Base-by-base conservation (phyloP, 805 yeast genomes). In the Barnettozyma salicaria region DNA sequence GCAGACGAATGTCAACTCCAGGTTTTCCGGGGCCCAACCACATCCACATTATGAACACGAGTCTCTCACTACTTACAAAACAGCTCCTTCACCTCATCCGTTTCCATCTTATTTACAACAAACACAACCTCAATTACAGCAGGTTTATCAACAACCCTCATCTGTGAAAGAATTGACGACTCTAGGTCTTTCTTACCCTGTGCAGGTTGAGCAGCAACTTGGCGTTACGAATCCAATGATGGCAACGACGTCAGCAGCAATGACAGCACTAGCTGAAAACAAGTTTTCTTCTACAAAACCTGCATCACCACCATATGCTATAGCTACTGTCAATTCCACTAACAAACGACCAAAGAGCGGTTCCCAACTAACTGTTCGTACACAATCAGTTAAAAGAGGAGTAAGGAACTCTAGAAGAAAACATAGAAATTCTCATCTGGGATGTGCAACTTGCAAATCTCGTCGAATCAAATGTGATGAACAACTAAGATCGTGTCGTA, bases 401-500 rank as follows among this genome's bases (percentile, higher is more conserved):
- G 39, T 42, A 34, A 41, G 56, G 31, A 53, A 45, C 25, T 53
- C 56, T 16, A 62, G 85, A 49, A 64, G 81, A 48, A 68, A 71
- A 41, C 87, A 80, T 56, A 64, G 79, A 40, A 80, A 80, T 59
- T 78, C 85, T 6, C 87, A 80, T 50, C 53, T 73, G 36, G 90
- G 92, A n/a, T 82, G 92, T 59, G 76, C 74, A 4, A 76, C 78
- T 16, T 78, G 85, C 56, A 77, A 78, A 49, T 63, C 67, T 33
- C 66, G 84, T 27, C 63, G 81, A 27, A 74, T 78, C 52, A 78
- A 78, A 47, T 78, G 85, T 55, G 82, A 78, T 55, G 85, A 78
- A 54, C 60, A 63, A 21, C 61, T 74, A n/a, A 84, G 83, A 3
- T 59, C 63, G 34, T 78, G 86, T 48, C 56, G 58, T 35, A 76